Evolutionary conservation across 176 grass and related monocot genomes (phyloP).

Genomic region (Saccharum officinarum): DNA sequence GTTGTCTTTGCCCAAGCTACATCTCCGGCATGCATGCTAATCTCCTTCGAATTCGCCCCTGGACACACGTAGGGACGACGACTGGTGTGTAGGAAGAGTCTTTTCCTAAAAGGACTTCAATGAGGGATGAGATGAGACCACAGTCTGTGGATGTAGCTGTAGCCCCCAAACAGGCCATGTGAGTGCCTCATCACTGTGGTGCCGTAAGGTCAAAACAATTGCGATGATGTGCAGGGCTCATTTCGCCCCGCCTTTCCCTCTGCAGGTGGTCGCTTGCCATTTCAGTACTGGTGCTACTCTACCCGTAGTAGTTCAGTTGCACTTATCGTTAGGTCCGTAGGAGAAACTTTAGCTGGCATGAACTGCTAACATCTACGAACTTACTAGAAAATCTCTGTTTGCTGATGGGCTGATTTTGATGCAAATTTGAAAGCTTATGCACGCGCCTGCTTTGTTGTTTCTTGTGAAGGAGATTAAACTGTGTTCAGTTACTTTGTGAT

Average conservation of each 20-base stretch:
- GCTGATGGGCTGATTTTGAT: neutral
- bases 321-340: neutral
- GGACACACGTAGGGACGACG: conserved; percentile 6
- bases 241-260: neutral
- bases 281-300: neutral
- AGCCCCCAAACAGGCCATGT: conserved; percentile 47
- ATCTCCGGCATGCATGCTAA: conserved; percentile 4
- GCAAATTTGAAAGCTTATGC: neutral
- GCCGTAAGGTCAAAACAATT: conserved; percentile 38
- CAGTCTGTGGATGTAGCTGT: neutral
- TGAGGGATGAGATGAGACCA: conserved; percentile 33
- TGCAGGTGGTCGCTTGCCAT: conserved; percentile 15
- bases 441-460: neutral
- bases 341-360: neutral
- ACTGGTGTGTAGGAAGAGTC: neutral
- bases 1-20: conserved; percentile 13
- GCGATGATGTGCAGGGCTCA: neutral
- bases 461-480: neutral
- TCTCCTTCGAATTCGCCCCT: neutral
- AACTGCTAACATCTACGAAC: neutral
- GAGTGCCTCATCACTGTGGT: conserved; percentile 30
- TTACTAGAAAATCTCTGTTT: neutral
- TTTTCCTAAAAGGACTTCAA: conserved; percentile 31
- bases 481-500: neutral
- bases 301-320: neutral